Base-by-base conservation (phyloP, 768 basidiomycete genomes). In the Tubosaeta brunneosetosa region DNA sequence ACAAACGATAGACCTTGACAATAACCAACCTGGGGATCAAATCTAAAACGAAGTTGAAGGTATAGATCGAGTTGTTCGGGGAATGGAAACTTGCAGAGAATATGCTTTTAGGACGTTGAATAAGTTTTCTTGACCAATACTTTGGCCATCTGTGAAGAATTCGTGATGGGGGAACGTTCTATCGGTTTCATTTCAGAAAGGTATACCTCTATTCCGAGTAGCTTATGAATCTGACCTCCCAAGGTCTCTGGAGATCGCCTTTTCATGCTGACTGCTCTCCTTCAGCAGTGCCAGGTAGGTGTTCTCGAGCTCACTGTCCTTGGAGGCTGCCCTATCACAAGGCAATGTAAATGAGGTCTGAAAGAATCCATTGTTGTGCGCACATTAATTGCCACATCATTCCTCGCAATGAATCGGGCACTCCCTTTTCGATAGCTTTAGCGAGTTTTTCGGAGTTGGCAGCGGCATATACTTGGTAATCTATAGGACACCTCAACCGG, bases 51-150 rank as follows among this genome's bases (percentile, higher is more conserved):
- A 34, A 0, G 55, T 63, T 56, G 55, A 13, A 57, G 53, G 11
- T 36, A 19, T 46, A 11, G 42, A 16, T 33, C 26, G 17, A 27
- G 25, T 14, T 13, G 12, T n/a, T 40, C 22, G 54, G 51, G 43
- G 17, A 47, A 41, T 10, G 13, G 38, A 49, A 32, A 68, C 87
- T 64, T 73, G 92, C 84, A 98, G 67, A 19, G 93, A 97, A 67
- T 98, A 99, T 10, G 97, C 97, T 68, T 98, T 98, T 31, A 97
- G 77, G 33, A 99, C 94, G 65, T 97, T 98, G 75, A 97, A 97
- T 33, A 99, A 71, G 63, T 95, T 94, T 70, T 97, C 95, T 67
- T 98, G 94, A 2, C 97, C 97, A 26, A 94, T 87, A 9, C 95
- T 97, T 61, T 90, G 88, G 3, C 87, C 93, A 59, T 97, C 90